Base-by-base conservation (phyloP, 1,139 yeast genomes). In the Pneumocystis canis region DNA sequence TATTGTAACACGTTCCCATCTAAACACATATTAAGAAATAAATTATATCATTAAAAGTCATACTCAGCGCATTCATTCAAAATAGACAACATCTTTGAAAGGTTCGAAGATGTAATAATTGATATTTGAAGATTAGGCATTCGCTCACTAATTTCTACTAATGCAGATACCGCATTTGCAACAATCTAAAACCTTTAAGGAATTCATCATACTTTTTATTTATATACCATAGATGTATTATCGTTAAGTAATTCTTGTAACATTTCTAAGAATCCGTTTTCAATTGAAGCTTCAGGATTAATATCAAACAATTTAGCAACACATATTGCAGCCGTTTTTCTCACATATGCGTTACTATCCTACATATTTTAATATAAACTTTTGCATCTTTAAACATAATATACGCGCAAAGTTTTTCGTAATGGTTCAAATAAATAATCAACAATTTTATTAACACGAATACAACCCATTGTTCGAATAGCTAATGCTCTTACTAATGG, bases 381-480 rank as follows among this genome's bases (percentile, higher is more conserved):
- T 25, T n/a, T 14, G 6, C 11, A 39, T 6, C 35, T 16, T 16
- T 20, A 28, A 35, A 3, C 14, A 9, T n/a, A n/a, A 7, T 61
- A n/a, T 58, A 65, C 68, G 66, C 80, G 80, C 68, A 94, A 77
- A 1, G 97, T 90, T 70, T 88, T 81, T 68, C 84, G 84, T 67
- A 94, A 78, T 0, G 98, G 98, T 37, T 86, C 84, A 68, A 89
- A 94, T 83, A 94, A 84, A 72, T 94, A 92, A 72, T 90, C 97
- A 58, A 89, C 89, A 84, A 94, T 90, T 74, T 87, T 89, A 70
- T 87, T 94, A 33, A 94, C 98, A 60, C 98, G 78, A 63, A 94
- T 89, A 76, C 97, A 92, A 0, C 98, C 97, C 99, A 94, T 94
- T 14, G 99, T 94, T 71, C 98, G 82, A 65, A 94, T 90, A 0